A percentile compares a stretch with the other conserved stretches of the same genome.
Conservation (phyloP, 2,329 filamentous ascomycete genomes). For the Talaromyces sp. region DNA sequence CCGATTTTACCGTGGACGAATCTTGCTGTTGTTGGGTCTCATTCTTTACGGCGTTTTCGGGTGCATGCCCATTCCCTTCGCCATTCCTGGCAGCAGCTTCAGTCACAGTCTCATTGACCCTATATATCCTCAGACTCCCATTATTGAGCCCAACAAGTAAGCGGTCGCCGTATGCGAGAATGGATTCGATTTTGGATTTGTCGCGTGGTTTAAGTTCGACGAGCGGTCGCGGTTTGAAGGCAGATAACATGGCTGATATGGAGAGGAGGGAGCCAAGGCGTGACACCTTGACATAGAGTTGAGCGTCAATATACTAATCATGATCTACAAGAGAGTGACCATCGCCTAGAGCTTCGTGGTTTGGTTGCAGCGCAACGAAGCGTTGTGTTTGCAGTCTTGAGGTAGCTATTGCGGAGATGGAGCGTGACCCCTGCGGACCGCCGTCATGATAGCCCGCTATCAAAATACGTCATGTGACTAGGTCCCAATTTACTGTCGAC, state of each 20-base stretch:
- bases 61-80: slow-evolving; percentile 20
- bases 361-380: slow-evolving; percentile 1
- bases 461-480: slow-evolving; percentile 12
- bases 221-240: slow-evolving; percentile 92
- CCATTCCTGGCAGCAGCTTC: slow-evolving; percentile 19
- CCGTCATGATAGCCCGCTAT: slow-evolving; percentile 1
- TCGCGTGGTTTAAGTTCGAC: slow-evolving; percentile 94
- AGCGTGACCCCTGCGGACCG: neutral
- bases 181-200: slow-evolving; percentile 95
- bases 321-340: slow-evolving; percentile 1
- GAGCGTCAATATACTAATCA: neutral
- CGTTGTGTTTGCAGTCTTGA: neutral
- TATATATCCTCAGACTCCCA: slow-evolving; percentile 83
- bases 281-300: slow-evolving; percentile 3
- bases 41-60: slow-evolving; percentile 19
- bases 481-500: neutral
- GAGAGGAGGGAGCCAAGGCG: neutral
- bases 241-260: slow-evolving; percentile 72
- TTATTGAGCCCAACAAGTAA: slow-evolving; percentile 89
- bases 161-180: slow-evolving; percentile 88
- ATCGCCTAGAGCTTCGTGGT: neutral
- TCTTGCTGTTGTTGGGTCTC: slow-evolving; percentile 15
- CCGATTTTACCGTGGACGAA: slow-evolving; percentile 50
- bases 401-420: slow-evolving; percentile 1
- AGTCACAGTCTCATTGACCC: slow-evolving; percentile 66